Evolutionary conservation across 352 stramenopile species (phyloP).

Genomic region (Phytopythium sindhum): DNA sequence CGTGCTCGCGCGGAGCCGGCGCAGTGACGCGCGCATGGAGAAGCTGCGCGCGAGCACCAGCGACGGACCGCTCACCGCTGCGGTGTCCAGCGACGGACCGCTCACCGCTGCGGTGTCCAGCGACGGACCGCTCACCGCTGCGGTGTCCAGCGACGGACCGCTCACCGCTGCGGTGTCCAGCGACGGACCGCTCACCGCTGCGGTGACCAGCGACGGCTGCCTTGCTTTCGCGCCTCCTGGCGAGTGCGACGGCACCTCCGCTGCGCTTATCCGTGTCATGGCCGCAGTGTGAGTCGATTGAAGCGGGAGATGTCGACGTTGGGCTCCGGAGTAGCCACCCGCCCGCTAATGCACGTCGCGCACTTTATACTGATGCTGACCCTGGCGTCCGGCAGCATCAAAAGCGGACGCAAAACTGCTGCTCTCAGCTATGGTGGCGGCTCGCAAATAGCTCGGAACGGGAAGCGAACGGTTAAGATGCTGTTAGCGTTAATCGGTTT

Average conservation of each 20-base stretch:
- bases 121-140: neutral
- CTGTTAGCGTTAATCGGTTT: no score
- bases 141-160: neutral
- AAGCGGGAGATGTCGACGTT: neutral
- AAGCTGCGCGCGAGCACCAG: neutral
- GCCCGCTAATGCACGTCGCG: no score
- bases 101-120: neutral
- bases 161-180: no score
- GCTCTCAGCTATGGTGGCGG: neutral
- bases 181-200: neutral
- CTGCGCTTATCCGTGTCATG: neutral
- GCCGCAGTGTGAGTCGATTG: neutral
- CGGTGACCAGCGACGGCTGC: neutral
- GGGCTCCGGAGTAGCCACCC: neutral
- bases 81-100: neutral
- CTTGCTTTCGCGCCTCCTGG: neutral
- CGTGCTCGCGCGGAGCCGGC: slow-evolving; percentile 16
- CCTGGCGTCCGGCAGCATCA: neutral
- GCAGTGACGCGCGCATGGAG: slow-evolving; percentile 16
- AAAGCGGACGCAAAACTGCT: neutral
- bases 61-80: neutral
- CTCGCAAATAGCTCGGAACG: neutral
- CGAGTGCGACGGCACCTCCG: slow-evolving; percentile 10
- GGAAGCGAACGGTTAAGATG: no score
- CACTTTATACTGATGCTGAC: neutral